phyloP scores from a whole-genome alignment of 2,329 filamentous ascomycete species.

The Grosmannia huntii region DNA sequence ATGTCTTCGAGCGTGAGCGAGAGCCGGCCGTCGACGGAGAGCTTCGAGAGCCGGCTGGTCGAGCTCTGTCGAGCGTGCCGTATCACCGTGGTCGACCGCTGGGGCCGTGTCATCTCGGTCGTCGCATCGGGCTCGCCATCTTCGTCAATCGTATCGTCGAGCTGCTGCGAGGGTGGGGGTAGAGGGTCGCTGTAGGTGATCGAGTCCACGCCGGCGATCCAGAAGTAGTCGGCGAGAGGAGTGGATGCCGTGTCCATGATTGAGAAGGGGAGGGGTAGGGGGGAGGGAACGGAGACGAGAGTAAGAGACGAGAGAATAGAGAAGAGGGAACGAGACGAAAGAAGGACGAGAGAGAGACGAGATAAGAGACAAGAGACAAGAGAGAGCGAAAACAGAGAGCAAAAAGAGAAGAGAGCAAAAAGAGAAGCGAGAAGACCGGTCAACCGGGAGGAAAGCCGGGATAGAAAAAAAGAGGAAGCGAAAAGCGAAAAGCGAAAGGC shows the following conservation, averaged over 20 bases:
- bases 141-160: conserved; percentile 49
- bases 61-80: conserved; percentile 51
- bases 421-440: background rate
- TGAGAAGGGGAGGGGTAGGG: conserved; percentile 9
- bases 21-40: conserved; percentile 31
- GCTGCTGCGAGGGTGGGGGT: conserved; percentile 24
- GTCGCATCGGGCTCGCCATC: conserved; percentile 43
- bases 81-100: conserved; percentile 22
- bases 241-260: conserved; percentile 47
- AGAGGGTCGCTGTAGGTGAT: conserved; percentile 49
- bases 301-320: background rate
- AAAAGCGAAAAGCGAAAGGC: background rate
- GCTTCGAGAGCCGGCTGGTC: conserved; percentile 42
- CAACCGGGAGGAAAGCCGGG: no score
- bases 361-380: background rate
- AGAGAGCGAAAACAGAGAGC: no score
- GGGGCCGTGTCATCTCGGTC: conserved; percentile 16
- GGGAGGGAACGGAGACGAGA: background rate
- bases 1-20: conserved; percentile 42
- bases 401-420: background rate
- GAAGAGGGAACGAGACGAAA: background rate
- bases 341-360: background rate
- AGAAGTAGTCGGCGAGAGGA: conserved; percentile 63
- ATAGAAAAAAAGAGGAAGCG: background rate
- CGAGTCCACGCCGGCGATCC: conserved; percentile 60